Conservation (phyloP, 371 early-diverging fungal genomes). For the Mucor sp. region DNA sequence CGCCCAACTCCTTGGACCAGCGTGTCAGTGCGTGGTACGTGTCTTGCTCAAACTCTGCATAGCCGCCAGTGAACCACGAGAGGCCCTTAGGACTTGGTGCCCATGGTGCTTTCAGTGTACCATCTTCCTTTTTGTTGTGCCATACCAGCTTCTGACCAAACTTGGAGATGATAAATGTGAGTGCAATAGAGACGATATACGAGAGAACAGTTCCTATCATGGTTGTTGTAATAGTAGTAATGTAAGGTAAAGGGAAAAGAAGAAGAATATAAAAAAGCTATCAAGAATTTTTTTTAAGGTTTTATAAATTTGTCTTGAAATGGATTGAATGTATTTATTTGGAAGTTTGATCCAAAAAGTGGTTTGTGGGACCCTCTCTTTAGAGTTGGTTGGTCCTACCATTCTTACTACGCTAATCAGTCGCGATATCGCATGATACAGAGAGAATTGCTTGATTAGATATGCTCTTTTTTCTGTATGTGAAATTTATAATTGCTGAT, state of each 20-base stretch:
- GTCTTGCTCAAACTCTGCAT: constrained; percentile 15
- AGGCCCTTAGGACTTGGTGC: constrained; percentile 29
- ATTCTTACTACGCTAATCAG: not conserved
- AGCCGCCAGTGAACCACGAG: constrained; percentile 33
- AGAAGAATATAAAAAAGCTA: not conserved
- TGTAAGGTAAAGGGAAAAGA: not conserved
- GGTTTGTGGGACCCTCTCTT: not conserved
- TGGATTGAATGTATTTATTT: constrained; percentile 12
- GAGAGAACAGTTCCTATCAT: constrained; percentile 10
- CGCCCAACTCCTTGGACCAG: constrained; percentile 32
- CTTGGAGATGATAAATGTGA: constrained; percentile 14
- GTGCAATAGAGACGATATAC: constrained; percentile 8
- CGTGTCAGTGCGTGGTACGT: constrained; percentile 30
- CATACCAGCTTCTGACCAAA: constrained; percentile 23
- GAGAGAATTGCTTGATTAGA: not conserved
- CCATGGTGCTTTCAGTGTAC: constrained; percentile 39
- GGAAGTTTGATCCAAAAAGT: constrained; percentile 15
- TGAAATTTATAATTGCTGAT: not conserved
- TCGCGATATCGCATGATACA: not conserved
- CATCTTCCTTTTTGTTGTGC: constrained; percentile 38
- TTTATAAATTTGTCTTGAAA: constrained; percentile 4
- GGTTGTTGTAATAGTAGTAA: not conserved
- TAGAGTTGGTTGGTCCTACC: not conserved
- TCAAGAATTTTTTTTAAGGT: not conserved
- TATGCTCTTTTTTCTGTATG: not conserved